Percentiles rank a stretch among this genome's conserved stretches.
Conservation (phyloP, 345 rosid genomes). For the Cardamine resedifolia region DNA sequence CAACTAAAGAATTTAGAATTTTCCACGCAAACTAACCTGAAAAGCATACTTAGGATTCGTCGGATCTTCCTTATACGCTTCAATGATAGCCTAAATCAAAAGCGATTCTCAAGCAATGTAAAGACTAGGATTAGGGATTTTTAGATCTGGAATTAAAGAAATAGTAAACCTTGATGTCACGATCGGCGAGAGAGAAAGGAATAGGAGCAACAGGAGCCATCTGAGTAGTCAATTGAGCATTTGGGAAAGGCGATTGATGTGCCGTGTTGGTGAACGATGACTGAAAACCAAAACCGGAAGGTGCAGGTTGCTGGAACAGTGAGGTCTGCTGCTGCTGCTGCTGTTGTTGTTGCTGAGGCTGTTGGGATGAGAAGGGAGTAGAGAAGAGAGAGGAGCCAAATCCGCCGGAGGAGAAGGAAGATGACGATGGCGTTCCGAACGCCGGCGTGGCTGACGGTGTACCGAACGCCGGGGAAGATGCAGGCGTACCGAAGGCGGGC, state of each 20-base stretch:
- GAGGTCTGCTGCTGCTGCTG: conserved; percentile 53
- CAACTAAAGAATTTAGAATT: neutral
- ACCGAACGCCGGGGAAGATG: conserved; percentile 50
- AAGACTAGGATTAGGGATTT: conserved; percentile 17
- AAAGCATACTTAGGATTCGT: conserved; percentile 84
- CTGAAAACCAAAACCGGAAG: conserved; percentile 44
- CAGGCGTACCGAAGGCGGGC: conserved; percentile 49
- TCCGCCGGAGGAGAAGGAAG: conserved; percentile 60
- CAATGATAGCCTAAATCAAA: conserved; percentile 70
- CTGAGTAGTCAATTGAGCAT: conserved; percentile 85
- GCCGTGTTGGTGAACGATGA: conserved; percentile 46
- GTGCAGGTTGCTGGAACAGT: conserved; percentile 48
- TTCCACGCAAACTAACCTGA: conserved; percentile 52
- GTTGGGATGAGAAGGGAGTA: conserved; percentile 72
- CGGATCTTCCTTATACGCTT: conserved; percentile 91
- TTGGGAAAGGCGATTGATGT: conserved; percentile 61
- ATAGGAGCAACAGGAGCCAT: conserved; percentile 97
- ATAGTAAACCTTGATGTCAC: conserved; percentile 69
- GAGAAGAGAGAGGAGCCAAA: conserved; percentile 71
- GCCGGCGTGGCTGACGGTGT: conserved; percentile 53
- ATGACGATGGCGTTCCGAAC: conserved; percentile 55
- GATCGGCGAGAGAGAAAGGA: conserved; percentile 88
- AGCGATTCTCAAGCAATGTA: conserved; percentile 2
- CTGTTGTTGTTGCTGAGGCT: conserved; percentile 44
- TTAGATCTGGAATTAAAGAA: neutral